Evolutionary conservation across 2,329 filamentous ascomycete species (phyloP), one percentile per base, ranked within the genome.

Genomic region (Xylariaceae sp.): DNA sequence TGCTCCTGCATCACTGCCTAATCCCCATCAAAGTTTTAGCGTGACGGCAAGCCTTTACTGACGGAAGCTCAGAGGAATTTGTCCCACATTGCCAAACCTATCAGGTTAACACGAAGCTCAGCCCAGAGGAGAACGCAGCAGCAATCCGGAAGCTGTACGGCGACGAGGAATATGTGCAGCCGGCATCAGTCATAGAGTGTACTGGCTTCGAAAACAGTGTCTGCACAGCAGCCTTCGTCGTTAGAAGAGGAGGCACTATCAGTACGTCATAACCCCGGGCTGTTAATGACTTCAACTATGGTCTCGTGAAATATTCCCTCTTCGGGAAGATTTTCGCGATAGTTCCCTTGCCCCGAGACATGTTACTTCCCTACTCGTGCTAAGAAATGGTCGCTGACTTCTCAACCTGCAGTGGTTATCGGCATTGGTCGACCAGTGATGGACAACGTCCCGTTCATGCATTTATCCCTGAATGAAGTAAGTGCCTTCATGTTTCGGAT

Each of bases 381-480:
- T 29, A 18, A 39, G 37, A 21, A 22, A 53, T 42, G 15, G 5
- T 37, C 4, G 39, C 48, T 52, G 42, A 59, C 47, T 37, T 49
- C 39, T 36, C 16, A 26, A 5, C 22, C 42, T 13, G 19, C 43
- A 60, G 60, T 85, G 70, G 81, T 85, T 1, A 82, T 87, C 56
- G 84, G 84, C 0, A 84, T 87, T 0, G 83, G 83, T 1, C 78
- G 72, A 57, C 71, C 77, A 22, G 72, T 80, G 7, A 84, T 86
- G 79, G 82, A 87, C 57, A 85, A 86, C 56, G 59, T 85, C 22
- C 83, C 83, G 0, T 86, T 86, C 57, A 86, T 86, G 83, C 81
- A 86, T 64, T 62, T 86, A 18, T 84, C 80, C 3, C 66, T 85
- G 36, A 79, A 80, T 3, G 83, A 85, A 73, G 78, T 80, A 55